These are phyloP conservation scores for Triticum monococcum DNA, from an alignment of 176 grass and related monocot genomes.

Conservation along the genomic window DNA sequence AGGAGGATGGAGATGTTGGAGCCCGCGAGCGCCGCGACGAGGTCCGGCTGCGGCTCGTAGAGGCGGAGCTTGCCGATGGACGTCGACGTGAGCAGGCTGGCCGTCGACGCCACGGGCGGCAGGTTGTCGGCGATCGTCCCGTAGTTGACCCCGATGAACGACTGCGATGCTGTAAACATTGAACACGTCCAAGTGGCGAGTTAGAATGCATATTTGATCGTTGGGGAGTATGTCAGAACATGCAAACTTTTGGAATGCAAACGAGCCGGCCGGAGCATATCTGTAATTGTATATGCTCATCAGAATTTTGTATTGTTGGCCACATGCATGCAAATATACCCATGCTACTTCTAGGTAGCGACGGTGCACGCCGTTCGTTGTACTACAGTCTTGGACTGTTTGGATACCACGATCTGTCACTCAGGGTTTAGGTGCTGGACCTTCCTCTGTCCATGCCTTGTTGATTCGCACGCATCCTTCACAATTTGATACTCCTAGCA, in stretches of 20 bases:
- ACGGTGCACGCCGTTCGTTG: slow-evolving; percentile 2
- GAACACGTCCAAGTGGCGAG: neutral
- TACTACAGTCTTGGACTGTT: neutral
- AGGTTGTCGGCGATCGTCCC: slow-evolving; percentile 86
- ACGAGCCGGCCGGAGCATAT: no score
- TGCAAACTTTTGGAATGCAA: no score
- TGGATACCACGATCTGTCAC: slow-evolving; percentile 6
- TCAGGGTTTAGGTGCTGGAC: neutral
- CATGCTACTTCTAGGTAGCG: neutral
- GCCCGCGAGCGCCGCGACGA: slow-evolving; percentile 55
- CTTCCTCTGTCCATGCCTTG: neutral
- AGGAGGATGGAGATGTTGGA: slow-evolving; percentile 77
- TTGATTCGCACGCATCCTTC: neutral
- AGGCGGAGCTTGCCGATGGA: slow-evolving; percentile 75
- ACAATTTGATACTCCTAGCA: neutral
- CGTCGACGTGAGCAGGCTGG: slow-evolving; percentile 61
- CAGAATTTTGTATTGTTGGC: neutral
- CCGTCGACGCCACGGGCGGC: slow-evolving; percentile 61
- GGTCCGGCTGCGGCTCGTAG: slow-evolving; percentile 60
- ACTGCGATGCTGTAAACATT: slow-evolving; percentile 50
- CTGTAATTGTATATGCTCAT: neutral
- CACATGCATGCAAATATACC: slow-evolving; percentile 17
- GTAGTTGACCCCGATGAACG: slow-evolving; percentile 88
- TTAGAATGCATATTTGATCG: neutral
- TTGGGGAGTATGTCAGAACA: no score